Evolutionary conservation across 805 yeast genomes (phyloP).

Genomic region (Ogataea methylovora): DNA sequence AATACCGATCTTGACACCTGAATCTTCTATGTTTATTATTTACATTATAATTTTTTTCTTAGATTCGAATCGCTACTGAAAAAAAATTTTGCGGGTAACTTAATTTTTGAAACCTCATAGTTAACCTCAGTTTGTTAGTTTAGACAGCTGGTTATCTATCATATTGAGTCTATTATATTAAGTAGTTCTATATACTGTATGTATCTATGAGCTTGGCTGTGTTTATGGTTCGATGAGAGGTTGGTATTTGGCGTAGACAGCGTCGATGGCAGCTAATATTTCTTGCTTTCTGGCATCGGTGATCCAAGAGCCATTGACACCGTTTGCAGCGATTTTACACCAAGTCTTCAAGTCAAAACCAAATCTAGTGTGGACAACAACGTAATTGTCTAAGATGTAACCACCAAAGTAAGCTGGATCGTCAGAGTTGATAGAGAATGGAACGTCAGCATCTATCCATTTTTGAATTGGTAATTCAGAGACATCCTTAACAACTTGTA

Average conservation of each 20-base stretch:
- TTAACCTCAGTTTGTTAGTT: too few relatives aligned
- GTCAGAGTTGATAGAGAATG: slow-evolving; percentile 71
- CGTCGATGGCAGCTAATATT: slow-evolving; percentile 37
- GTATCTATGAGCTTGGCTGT: too few relatives aligned
- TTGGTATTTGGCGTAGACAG: slow-evolving; percentile 24
- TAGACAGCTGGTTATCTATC: too few relatives aligned
- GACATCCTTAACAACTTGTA: slow-evolving; percentile 66
- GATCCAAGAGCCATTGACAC: slow-evolving; percentile 71
- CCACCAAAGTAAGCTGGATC: slow-evolving; percentile 85
- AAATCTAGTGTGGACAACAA: slow-evolving; percentile 57
- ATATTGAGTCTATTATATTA: too few relatives aligned
- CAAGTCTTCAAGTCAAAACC: slow-evolving; percentile 55
- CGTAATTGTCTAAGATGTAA: slow-evolving; percentile 71
- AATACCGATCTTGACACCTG: too few relatives aligned
- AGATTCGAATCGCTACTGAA: too few relatives aligned
- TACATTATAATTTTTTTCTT: too few relatives aligned
- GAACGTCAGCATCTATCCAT: slow-evolving; percentile 54
- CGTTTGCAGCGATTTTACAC: slow-evolving; percentile 55
- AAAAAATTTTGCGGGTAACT: too few relatives aligned
- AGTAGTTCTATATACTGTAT: too few relatives aligned
- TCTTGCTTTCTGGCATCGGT: slow-evolving; percentile 44
- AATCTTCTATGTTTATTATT: too few relatives aligned
- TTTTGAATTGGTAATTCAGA: slow-evolving; percentile 56
- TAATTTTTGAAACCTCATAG: too few relatives aligned
- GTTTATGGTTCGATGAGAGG: slow-evolving; percentile 5